phyloP scores from a whole-genome alignment of 83 land plant genomes.

The Larix sibirica region DNA sequence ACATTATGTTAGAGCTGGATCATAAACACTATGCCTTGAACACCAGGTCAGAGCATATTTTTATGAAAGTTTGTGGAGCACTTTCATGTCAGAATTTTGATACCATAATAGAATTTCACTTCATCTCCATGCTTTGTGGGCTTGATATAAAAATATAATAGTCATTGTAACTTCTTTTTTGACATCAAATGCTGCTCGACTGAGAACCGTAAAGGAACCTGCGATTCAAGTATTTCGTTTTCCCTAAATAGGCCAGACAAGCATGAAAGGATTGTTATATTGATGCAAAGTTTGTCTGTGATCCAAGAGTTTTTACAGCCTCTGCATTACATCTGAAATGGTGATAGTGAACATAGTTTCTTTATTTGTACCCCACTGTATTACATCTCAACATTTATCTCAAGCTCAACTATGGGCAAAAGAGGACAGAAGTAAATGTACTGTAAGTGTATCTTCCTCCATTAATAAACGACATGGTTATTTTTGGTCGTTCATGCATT shows the following conservation, averaged over 20 bases:
- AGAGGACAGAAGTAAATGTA: neutral
- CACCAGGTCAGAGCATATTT: slow-evolving; percentile 11
- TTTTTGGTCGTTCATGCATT: neutral
- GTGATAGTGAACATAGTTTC: neutral
- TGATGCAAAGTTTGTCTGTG: neutral
- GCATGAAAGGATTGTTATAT: neutral
- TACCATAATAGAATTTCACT: neutral
- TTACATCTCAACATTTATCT: slow-evolving; percentile 3
- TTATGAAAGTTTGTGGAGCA: neutral
- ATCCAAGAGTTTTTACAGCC: neutral
- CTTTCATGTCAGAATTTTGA: neutral
- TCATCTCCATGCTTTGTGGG: neutral
- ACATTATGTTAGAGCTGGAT: neutral
- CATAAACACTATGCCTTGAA: neutral
- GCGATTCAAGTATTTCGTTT: neutral
- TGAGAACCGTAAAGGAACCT: neutral
- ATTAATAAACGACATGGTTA: neutral
- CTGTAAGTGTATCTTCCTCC: neutral
- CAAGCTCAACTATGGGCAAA: neutral
- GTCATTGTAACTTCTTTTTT: neutral
- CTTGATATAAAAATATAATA: neutral
- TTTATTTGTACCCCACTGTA: neutral
- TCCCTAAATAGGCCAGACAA: neutral
- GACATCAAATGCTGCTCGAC: neutral
- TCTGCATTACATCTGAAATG: too few relatives aligned